Evolutionary conservation across 257 asterid genomes (phyloP).

Genomic region (Avicennia marina): DNA sequence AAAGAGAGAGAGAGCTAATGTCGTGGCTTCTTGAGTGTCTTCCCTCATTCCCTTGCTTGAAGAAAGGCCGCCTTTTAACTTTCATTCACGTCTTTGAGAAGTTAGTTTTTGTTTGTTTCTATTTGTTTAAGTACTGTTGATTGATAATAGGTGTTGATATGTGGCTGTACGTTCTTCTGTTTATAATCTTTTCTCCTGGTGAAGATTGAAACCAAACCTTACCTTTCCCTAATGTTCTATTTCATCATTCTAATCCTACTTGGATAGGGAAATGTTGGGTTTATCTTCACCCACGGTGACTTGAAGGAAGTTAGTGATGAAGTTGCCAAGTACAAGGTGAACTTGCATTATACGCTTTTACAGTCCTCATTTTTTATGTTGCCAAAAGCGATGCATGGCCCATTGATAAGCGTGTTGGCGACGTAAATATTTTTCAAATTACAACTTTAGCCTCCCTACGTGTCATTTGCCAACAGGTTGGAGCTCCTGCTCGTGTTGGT

Average conservation of each 20-base stretch:
- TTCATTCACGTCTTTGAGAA: too few relatives aligned
- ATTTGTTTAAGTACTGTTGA: too few relatives aligned
- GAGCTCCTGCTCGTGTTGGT: conserved; percentile 99
- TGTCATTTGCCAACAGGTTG: conserved; percentile 46
- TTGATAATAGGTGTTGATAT: too few relatives aligned
- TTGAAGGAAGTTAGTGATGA: conserved; percentile 91
- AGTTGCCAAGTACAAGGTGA: conserved; percentile 73
- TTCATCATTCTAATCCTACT: background rate
- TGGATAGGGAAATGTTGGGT: conserved; percentile 73
- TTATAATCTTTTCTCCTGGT: too few relatives aligned
- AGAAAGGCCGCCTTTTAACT: too few relatives aligned
- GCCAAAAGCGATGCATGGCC: background rate
- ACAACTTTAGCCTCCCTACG: background rate
- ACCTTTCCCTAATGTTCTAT: background rate
- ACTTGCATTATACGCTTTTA: background rate
- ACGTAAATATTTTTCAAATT: background rate
- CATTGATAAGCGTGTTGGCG: background rate
- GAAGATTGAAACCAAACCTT: background rate
- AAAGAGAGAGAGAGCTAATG: too few relatives aligned
- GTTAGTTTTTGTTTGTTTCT: too few relatives aligned
- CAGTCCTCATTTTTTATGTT: background rate
- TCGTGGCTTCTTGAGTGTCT: background rate
- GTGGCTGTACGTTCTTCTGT: too few relatives aligned
- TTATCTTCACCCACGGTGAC: conserved; percentile 87
- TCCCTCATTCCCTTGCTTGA: too few relatives aligned